phyloP scores from a whole-genome alignment of 2,329 filamentous ascomycete species.

The Fusarium sp. region DNA sequence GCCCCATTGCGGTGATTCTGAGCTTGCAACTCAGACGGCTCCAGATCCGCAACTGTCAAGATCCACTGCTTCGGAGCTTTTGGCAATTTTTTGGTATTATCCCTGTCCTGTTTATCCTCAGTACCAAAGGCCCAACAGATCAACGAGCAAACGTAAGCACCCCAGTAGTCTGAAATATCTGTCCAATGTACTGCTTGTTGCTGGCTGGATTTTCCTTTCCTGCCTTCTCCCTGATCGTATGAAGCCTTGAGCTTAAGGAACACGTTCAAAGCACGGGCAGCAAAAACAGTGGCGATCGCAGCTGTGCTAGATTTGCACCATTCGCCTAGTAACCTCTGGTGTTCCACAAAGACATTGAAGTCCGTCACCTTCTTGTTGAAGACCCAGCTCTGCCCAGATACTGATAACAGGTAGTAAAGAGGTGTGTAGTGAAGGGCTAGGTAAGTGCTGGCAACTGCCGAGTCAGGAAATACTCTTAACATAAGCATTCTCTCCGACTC shows the following conservation, averaged over 20 bases:
- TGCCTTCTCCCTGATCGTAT: background rate
- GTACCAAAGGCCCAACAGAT: constrained; percentile 67
- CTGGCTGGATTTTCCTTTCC: background rate
- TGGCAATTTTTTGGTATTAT: constrained; percentile 33
- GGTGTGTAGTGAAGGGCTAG: constrained; percentile 66
- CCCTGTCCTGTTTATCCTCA: constrained; percentile 31
- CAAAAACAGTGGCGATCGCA: constrained; percentile 57
- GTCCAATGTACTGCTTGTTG: constrained; percentile 33
- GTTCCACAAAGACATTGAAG: constrained; percentile 54
- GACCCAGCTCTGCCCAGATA: constrained; percentile 66
- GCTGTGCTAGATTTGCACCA: constrained; percentile 58
- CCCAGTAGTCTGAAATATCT: constrained; percentile 62
- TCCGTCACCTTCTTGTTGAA: constrained; percentile 62
- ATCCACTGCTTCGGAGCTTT: constrained; percentile 49
- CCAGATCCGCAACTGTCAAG: constrained; percentile 51
- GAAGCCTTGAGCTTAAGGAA: constrained; percentile 49
- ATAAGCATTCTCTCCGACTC: constrained; percentile 43
- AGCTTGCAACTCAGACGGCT: constrained; percentile 50
- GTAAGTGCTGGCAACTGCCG: constrained; percentile 60
- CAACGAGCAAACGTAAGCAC: constrained; percentile 63
- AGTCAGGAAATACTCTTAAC: constrained; percentile 53
- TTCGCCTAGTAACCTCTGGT: constrained; percentile 55
- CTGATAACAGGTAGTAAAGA: constrained; percentile 64
- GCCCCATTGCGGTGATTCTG: constrained; percentile 53
- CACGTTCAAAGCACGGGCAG: constrained; percentile 59